Percentiles rank a stretch among this genome's conserved stretches.
Evolutionary conservation across 768 basidiomycete species (phyloP).

Genomic region (Austroboletus festivus): DNA sequence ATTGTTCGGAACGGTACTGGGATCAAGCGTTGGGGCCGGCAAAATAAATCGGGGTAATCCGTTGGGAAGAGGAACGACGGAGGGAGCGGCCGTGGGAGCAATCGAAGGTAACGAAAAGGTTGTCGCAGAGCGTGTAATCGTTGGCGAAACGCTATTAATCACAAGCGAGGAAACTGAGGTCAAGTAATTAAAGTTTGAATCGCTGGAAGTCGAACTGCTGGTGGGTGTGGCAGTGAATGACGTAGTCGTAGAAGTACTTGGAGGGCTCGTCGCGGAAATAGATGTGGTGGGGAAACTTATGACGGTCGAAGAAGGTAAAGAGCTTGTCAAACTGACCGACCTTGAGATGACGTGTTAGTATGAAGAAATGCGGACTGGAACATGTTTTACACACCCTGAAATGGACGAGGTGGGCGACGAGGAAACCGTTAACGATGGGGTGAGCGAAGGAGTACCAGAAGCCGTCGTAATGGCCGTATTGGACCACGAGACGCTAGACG

Average conservation of each 20-base stretch:
- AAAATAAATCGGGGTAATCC: slow-evolving; percentile 60
- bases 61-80: slow-evolving; percentile 45
- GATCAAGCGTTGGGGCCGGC: slow-evolving; percentile 34
- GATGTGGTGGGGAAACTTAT: slow-evolving; percentile 29
- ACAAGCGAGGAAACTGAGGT: slow-evolving; percentile 35
- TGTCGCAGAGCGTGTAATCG: slow-evolving; percentile 23
- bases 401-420: not conserved
- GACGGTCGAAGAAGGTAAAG: slow-evolving; percentile 19
- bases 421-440: not conserved
- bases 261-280: slow-evolving; percentile 4
- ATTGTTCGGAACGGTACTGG: slow-evolving; percentile 32
- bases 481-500: not conserved
- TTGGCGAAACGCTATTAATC: slow-evolving; percentile 18
- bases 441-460: not conserved
- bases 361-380: not conserved
- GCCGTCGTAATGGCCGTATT: not conserved
- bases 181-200: slow-evolving; percentile 34
- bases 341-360: slow-evolving; percentile 6
- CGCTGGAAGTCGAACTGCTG: slow-evolving; percentile 14
- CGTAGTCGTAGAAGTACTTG: slow-evolving; percentile 4
- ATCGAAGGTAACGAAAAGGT: slow-evolving; percentile 23
- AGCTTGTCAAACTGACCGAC: not conserved
- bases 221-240: slow-evolving; percentile 13
- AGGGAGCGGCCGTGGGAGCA: slow-evolving; percentile 25
- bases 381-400: slow-evolving; percentile 9